Evolutionary conservation across 1,284 basidiomycete genomes (phyloP), one percentile per base, ranked within the genome.

Genomic region (Apiotrichum domesticum): DNA sequence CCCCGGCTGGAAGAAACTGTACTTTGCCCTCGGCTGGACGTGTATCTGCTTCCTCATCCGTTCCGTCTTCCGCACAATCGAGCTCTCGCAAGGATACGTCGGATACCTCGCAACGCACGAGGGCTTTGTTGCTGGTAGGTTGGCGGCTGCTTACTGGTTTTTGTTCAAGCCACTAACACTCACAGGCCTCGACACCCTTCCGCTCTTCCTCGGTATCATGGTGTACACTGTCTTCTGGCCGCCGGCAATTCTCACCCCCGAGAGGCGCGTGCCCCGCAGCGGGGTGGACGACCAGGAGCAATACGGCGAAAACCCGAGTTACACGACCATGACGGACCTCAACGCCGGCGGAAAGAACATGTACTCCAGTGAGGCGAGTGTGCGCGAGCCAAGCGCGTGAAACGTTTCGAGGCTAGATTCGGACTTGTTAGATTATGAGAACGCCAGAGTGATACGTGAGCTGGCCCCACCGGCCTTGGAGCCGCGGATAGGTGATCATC

Each of bases 41-140:
- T 86, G 84, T 58, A 66, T 84, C 43, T 52, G 51, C 42, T 62
- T 59, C 56, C 48, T 60, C 21, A 56, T 87, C 64, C 85, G 86
- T 60, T 87, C 84, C 39, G 72, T 81, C 5, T 88, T 84, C 73
- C 82, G 87, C 68, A 82, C 83, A 2, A 77, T 83, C 34, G 86
- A 88, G 65, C 78, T 85, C 42, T 81, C 82, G 3, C 76, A 87
- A 86, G 86, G 58, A 29, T 86, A 80, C 73, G 66, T 71, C 14
- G 86, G 86, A 4, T 74, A 76, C 46, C 79, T 87, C n/a, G 79
- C 83, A n/a, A 85, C 81, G 0, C 81, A 80, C 33, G 84, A 86
- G 69, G 67, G 68, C 1, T 82, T 80, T 67, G 87, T 87, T 73
- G 87, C 86, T 66, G 37, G 37, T 39, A 39, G 8, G 37, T 39